Evolutionary conservation across 257 asterid genomes (phyloP).

Genomic region (Plectranthus barbatus): DNA sequence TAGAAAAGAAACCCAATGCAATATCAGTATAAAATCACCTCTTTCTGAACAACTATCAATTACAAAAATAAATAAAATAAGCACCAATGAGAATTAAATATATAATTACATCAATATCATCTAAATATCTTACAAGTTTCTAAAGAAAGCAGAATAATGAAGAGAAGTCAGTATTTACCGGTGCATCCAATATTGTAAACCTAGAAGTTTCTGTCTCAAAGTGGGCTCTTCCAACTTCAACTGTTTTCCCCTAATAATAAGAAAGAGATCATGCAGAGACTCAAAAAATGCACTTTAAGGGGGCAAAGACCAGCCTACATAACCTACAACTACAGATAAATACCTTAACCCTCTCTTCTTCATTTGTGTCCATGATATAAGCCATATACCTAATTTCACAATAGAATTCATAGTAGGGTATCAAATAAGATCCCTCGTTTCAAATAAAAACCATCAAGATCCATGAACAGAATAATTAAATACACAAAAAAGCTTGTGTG

Average conservation of each 20-base stretch:
- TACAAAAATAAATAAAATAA: not conserved
- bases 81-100: not conserved
- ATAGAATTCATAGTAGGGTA: not conserved
- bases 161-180: slow-evolving; percentile 35
- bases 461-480: not conserved
- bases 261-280: not conserved
- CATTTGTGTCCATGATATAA: slow-evolving; percentile 97
- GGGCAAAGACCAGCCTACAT: not conserved
- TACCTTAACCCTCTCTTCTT: slow-evolving; percentile 97
- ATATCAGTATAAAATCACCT: not conserved
- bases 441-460: not conserved
- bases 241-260: slow-evolving; percentile 73
- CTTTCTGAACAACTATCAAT: not conserved
- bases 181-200: slow-evolving; percentile 97
- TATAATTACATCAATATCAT: not conserved
- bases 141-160: not conserved
- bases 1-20: not conserved
- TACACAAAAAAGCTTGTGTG: not conserved
- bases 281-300: not conserved
- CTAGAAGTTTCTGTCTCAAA: slow-evolving; percentile 93
- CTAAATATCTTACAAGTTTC: not conserved
- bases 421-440: not conserved
- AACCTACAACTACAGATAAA: not conserved
- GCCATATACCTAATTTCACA: slow-evolving; percentile 79
- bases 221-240: slow-evolving; percentile 98